Base-by-base conservation (phyloP, 306 rosid genomes). In the Acacia melanoxylon region DNA sequence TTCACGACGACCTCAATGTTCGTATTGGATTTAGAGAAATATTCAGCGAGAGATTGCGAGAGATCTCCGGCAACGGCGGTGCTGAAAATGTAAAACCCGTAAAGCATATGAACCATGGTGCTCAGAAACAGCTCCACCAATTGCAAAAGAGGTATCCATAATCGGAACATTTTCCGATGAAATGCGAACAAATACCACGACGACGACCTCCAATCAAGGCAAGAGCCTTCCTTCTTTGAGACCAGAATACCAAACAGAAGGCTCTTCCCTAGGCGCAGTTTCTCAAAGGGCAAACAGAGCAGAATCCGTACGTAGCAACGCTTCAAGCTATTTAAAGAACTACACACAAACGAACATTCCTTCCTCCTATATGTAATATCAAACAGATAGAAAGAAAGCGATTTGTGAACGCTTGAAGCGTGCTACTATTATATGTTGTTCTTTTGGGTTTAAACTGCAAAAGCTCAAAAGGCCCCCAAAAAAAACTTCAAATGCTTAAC, bases 31-130 rank as follows among this genome's bases (percentile, higher is more conserved):
- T 87, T 91, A 17, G 69, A 90, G 13, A 88, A 85, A 48, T 67
- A 85, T 2, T 87, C 89, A 83, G 75, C 88, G 22, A 95, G 70
- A 22, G 83, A 52, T 78, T 68, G 89, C 4, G 97, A 89, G 16
- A 93, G 90, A 85, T 96, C 99, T 1, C 94, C 98, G 0, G 99
- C 98, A 37, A 96, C 89, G 33, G 97, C 99, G 0, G 98, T 62
- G 88, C 97, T 93, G 68, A 96, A 96, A 17, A 96, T 91, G 85
- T 96, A 96, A 77, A 96, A 87, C 56, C 92, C 99, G 51, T 92
- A 96, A 11, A 92, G 88, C 91, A 92, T 4, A 84, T 96, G 99
- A 84, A 92, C 94, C 79, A 92, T 0, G 7, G 90, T 65, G 79
- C 94, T 93, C 77, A 93, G 89, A 75, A 92, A 84, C 4, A 96